Conservation (phyloP, 1,284 basidiomycete species). For the Ceratobasidium theobromae region DNA sequence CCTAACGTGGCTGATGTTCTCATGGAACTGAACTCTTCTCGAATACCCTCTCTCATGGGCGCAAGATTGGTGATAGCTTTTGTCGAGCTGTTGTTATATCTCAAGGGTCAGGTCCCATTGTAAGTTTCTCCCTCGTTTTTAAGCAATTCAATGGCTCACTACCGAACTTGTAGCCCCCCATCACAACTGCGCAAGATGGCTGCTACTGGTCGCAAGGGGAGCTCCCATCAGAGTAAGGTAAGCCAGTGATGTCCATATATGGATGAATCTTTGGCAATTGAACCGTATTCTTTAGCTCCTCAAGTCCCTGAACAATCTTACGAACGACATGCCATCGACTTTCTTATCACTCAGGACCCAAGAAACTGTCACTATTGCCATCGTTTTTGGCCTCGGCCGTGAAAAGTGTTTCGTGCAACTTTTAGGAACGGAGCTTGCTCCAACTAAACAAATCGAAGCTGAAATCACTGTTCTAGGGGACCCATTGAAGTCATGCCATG, state of each 20-base stretch:
- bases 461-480: not conserved
- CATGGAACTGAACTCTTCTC: not conserved
- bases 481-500: not conserved
- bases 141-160: too few species aligned
- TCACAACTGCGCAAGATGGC: constrained; percentile 13
- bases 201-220: constrained; percentile 1
- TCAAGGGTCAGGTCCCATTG: constrained; percentile 28
- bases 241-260: not conserved
- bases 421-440: not conserved
- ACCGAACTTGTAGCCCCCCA: not conserved
- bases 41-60: constrained; percentile 2
- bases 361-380: not conserved
- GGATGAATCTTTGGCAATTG: not conserved
- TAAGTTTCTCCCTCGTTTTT: not conserved
- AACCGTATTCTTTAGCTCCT: not conserved
- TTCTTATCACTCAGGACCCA: not conserved
- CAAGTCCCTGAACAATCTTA: not conserved
- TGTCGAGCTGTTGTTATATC: constrained; percentile 8
- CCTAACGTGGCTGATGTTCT: not conserved
- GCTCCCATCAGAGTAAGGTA: constrained; percentile 6
- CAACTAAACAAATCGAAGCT: not conserved
- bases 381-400: constrained; percentile 17
- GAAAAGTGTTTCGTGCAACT: constrained; percentile 12
- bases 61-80: constrained; percentile 14
- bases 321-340: constrained; percentile 9